A percentile compares a stretch with the other conserved stretches of the same genome.
These are phyloP conservation scores for Auriscalpium vulgare DNA, from an alignment of 768 basidiomycete genomes.

Conservation along the genomic window DNA sequence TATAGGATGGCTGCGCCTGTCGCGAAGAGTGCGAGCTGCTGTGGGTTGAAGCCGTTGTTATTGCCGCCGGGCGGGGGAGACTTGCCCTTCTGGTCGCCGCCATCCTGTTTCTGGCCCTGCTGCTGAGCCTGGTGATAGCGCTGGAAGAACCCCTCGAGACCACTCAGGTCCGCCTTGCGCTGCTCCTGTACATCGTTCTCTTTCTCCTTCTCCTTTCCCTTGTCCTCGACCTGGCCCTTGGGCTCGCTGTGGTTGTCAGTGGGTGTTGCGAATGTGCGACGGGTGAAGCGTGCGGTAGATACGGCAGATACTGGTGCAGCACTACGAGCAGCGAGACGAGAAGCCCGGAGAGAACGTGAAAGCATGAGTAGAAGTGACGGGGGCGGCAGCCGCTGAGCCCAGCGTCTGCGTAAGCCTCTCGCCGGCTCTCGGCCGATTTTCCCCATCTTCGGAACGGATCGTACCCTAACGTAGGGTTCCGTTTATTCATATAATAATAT, in stretches of 20 bases:
- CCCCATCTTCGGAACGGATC: too few species aligned
- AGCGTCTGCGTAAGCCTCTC: neutral
- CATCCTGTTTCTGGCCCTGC: constrained; percentile 19
- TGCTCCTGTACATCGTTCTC: neutral
- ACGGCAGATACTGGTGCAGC: neutral
- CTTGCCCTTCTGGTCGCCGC: constrained; percentile 31
- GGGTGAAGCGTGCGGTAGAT: neutral
- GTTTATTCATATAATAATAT: too few species aligned
- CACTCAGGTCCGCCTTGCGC: constrained; percentile 17
- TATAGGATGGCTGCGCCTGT: constrained; percentile 58
- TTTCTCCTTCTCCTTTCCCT: constrained; percentile 1
- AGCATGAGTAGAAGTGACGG: constrained; percentile 9
- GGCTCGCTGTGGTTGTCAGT: constrained; percentile 5
- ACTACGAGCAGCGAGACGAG: constrained; percentile 12
- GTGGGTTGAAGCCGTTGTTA: constrained; percentile 45
- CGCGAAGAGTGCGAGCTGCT: constrained; percentile 52
- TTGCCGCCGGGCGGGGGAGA: constrained; percentile 38
- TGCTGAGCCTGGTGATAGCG: constrained; percentile 16
- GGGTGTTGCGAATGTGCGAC: constrained; percentile 10
- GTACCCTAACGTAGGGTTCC: too few species aligned
- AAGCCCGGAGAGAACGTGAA: constrained; percentile 7
- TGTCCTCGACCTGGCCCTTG: neutral
- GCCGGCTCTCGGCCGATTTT: neutral
- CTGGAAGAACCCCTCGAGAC: constrained; percentile 17
- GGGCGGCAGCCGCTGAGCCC: neutral